A percentile compares a stretch with the other conserved stretches of the same genome.
These are phyloP conservation scores for Aschersonia sp. DNA, from an alignment of 2,329 filamentous ascomycete species.

Conservation along the genomic window DNA sequence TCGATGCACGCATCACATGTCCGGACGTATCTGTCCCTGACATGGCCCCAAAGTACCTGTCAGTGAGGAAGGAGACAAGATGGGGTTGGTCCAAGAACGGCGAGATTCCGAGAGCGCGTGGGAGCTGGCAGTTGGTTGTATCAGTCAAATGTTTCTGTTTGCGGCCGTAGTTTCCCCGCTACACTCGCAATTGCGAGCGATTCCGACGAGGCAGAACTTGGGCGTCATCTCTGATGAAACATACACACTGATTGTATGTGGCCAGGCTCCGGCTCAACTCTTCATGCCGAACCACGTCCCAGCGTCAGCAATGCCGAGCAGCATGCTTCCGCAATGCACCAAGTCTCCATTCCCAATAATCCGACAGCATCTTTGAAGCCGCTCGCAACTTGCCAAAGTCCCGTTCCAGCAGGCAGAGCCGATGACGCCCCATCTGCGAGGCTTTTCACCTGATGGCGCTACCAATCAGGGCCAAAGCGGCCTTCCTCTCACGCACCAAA, in stretches of 20 bases:
- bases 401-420: constrained; percentile 50
- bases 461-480: constrained; percentile 39
- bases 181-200: constrained; percentile 17
- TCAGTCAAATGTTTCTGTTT: constrained; percentile 28
- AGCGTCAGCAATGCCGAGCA: neutral
- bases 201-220: constrained; percentile 28
- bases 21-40: constrained; percentile 4
- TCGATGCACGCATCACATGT: constrained; percentile 30
- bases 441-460: constrained; percentile 59
- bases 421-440: constrained; percentile 61
- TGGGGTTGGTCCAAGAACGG: constrained; percentile 3
- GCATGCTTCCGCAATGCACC: neutral
- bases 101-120: constrained; percentile 28
- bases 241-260: constrained; percentile 30
- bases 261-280: constrained; percentile 29
- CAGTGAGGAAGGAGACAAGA: too few species aligned
- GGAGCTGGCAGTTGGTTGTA: constrained; percentile 22
- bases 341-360: neutral
- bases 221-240: constrained; percentile 18
- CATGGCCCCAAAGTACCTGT: constrained; percentile 15
- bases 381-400: constrained; percentile 34
- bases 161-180: constrained; percentile 26
- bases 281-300: constrained; percentile 6
- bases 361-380: constrained; percentile 19
- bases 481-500: constrained; percentile 39